Conservation (phyloP, 75 land plant species). For the Cryptomeria japonica region DNA sequence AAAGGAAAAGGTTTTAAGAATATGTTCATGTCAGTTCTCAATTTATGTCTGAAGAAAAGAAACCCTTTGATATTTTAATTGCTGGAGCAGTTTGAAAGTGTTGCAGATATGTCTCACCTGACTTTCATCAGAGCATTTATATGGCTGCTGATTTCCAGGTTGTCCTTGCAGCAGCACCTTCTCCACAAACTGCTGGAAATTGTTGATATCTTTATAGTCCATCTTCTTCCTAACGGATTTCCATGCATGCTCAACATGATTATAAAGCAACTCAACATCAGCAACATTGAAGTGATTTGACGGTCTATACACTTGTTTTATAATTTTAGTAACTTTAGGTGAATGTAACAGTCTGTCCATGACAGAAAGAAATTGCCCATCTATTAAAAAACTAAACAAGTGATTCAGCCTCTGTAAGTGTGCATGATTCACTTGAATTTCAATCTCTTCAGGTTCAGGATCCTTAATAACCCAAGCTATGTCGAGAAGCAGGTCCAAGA, state of each 20-base stretch:
- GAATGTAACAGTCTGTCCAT: constrained; percentile 24
- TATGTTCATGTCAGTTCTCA: neutral
- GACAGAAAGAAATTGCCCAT: constrained; percentile 20
- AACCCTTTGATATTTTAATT: neutral
- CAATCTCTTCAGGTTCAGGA: constrained; percentile 21
- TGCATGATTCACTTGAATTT: constrained; percentile 5
- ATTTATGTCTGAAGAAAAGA: neutral
- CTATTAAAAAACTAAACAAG: constrained; percentile 36
- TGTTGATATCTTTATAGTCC: neutral
- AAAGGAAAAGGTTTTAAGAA: neutral
- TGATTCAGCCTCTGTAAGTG: constrained; percentile 46
- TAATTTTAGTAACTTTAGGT: neutral
- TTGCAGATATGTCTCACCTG: neutral
- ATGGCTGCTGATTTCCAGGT: neutral
- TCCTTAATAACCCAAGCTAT: constrained; percentile 78
- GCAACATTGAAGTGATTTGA: constrained; percentile 5
- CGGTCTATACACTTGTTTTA: neutral
- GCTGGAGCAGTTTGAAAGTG: neutral
- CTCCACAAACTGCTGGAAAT: neutral
- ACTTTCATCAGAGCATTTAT: neutral
- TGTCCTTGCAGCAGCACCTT: neutral
- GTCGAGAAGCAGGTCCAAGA: constrained; percentile 67
- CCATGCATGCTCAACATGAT: constrained; percentile 19
- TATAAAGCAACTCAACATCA: constrained; percentile 16
- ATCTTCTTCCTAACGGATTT: constrained; percentile 12